A percentile compares a stretch with the other conserved stretches of the same genome.
These are phyloP conservation scores for Alternaria brassicae DNA, from an alignment of 2,329 filamentous ascomycete species.

Conservation along the genomic window DNA sequence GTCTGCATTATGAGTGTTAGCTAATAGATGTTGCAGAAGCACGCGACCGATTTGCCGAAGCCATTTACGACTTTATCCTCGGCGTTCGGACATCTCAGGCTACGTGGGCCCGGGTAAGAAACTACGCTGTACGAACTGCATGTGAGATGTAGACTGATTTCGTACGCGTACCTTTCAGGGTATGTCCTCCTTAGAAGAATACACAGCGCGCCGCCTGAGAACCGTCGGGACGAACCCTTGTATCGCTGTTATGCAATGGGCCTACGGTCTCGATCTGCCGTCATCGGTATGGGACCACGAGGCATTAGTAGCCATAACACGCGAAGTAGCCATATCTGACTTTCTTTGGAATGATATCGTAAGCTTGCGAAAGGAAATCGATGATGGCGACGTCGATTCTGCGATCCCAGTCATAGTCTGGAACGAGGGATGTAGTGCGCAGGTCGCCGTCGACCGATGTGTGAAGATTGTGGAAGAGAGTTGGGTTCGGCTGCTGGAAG, in stretches of 20 bases:
- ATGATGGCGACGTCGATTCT: conserved; percentile 17
- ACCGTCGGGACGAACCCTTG: conserved; percentile 16
- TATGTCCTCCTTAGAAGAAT: conserved; percentile 13
- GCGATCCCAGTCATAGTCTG: conserved; percentile 18
- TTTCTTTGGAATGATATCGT: conserved; percentile 22
- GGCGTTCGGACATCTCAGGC: conserved; percentile 15
- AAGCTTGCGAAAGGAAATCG: conserved; percentile 19
- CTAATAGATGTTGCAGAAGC: conserved; percentile 6
- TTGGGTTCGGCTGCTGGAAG: conserved; percentile 8
- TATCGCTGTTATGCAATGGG: conserved; percentile 13
- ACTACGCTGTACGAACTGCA: background rate
- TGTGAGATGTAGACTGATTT: background rate
- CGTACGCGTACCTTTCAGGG: background rate
- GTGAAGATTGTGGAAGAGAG: conserved; percentile 12
- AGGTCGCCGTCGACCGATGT: conserved; percentile 15
- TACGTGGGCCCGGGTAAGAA: conserved; percentile 6
- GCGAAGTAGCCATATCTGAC: conserved; percentile 13
- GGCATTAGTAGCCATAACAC: conserved; percentile 8
- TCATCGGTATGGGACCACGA: conserved; percentile 13
- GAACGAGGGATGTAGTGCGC: conserved; percentile 16
- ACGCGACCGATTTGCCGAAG: conserved; percentile 14
- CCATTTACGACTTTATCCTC: conserved; percentile 15
- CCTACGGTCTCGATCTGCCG: conserved; percentile 11
- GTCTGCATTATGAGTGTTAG: background rate
- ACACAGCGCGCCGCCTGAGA: conserved; percentile 11